These are phyloP conservation scores for Bretschneidera sinensis DNA, from an alignment of 345 rosid genomes.

Conservation along the genomic window DNA sequence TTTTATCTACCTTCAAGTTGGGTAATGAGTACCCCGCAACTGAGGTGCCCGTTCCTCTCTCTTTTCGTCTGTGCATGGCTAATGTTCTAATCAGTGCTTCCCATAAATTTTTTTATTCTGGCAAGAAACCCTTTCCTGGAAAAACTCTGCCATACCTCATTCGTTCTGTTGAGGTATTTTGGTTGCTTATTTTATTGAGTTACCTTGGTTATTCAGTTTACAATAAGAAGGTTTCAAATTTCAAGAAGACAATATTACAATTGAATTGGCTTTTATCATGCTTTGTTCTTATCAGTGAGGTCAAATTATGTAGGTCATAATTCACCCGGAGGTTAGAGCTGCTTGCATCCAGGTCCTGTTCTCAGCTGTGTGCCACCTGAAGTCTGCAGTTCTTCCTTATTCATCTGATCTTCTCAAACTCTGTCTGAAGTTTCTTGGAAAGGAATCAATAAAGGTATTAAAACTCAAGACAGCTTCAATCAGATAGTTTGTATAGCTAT, in stretches of 20 bases:
- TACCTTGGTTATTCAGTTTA: background rate
- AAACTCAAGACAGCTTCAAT: background rate
- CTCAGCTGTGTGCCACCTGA: constrained; percentile 79
- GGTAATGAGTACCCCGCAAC: constrained; percentile 17
- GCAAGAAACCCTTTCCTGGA: constrained; percentile 49
- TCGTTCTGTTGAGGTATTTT: constrained; percentile 52
- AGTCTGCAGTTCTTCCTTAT: constrained; percentile 66
- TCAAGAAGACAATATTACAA: too few species aligned
- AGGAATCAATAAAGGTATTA: constrained; percentile 65
- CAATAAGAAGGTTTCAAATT: background rate
- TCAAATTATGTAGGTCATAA: constrained; percentile 38
- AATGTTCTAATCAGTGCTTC: constrained; percentile 82
- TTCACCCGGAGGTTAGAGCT: constrained; percentile 49
- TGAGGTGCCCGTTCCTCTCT: constrained; percentile 27
- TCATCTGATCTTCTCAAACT: constrained; percentile 67
- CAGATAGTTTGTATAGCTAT: background rate
- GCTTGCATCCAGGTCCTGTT: constrained; percentile 83
- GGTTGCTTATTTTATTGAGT: constrained; percentile 7
- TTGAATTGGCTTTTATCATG: background rate
- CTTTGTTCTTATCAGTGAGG: constrained; percentile 7
- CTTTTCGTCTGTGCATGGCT: constrained; percentile 84
- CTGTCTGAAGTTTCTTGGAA: constrained; percentile 51
- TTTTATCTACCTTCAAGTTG: constrained; percentile 18
- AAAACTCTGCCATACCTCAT: constrained; percentile 51
- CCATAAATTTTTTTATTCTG: constrained; percentile 62